Conservation (phyloP, 1,139 yeast species). For the Saccharomyces hybrid region DNA sequence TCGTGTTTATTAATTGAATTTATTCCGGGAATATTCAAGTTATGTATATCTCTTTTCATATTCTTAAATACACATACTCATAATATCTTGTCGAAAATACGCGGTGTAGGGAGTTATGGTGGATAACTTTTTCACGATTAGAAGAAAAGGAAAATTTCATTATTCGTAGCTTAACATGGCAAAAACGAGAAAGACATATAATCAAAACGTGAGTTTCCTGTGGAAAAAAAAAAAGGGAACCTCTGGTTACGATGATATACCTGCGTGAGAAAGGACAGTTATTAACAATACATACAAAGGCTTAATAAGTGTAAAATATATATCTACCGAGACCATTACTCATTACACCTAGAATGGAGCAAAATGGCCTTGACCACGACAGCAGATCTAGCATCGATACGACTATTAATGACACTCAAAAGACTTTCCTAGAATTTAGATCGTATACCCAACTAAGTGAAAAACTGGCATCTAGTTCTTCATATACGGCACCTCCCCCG, state of each 20-base stretch:
- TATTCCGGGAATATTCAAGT: constrained; percentile 5
- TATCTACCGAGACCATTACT: not conserved
- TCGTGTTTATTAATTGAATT: not conserved
- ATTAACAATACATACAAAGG: not conserved
- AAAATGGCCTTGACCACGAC: constrained; percentile 7
- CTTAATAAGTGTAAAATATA: not conserved
- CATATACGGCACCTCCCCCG: not conserved
- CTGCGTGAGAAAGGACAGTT: not conserved
- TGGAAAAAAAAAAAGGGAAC: not conserved
- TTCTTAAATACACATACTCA: not conserved
- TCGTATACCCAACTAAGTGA: constrained; percentile 8
- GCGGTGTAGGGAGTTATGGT: not conserved
- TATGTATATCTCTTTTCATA: not conserved
- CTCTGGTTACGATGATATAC: not conserved
- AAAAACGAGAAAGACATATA: not conserved
- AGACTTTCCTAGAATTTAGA: constrained; percentile 10
- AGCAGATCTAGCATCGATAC: constrained; percentile 5
- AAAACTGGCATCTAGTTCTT: not conserved
- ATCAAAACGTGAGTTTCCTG: not conserved
- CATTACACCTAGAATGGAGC: constrained; percentile 7
- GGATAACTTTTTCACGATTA: not conserved
- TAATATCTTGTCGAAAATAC: not conserved
- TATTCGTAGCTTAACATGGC: not conserved
- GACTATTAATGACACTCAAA: constrained; percentile 4
- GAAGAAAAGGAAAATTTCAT: not conserved